Evolutionary conservation across 371 early-diverging fungal genomes (phyloP).

Genomic region (Catenaria anguillulae): DNA sequence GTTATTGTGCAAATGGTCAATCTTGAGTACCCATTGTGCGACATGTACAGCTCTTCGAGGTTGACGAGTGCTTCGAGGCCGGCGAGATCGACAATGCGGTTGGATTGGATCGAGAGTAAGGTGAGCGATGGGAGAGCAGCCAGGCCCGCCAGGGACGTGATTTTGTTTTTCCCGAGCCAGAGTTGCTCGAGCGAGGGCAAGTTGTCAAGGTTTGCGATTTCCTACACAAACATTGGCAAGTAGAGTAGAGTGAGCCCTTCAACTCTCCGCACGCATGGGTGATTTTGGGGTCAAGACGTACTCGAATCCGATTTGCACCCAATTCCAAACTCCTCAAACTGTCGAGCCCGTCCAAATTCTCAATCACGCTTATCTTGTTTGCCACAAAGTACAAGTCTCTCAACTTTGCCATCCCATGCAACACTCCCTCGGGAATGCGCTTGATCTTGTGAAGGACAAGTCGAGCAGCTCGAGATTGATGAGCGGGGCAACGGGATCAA

Average conservation of each 20-base stretch:
- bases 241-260: too few species aligned
- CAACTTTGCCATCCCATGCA: slow-evolving; percentile 40
- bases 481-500: slow-evolving; percentile 48
- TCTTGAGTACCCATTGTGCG: slow-evolving; percentile 65
- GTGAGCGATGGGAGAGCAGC: slow-evolving; percentile 38
- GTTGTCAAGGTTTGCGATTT: slow-evolving; percentile 64
- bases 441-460: slow-evolving; percentile 81
- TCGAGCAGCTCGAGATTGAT: slow-evolving; percentile 55
- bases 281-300: too few species aligned
- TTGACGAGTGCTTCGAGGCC: slow-evolving; percentile 50
- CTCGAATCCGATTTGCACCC: slow-evolving; percentile 85
- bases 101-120: slow-evolving; percentile 64
- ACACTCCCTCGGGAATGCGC: slow-evolving; percentile 32
- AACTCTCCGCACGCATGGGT: too few species aligned
- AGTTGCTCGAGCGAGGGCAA: slow-evolving; percentile 66
- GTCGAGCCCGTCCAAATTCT: slow-evolving; percentile 47
- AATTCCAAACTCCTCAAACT: slow-evolving; percentile 71
- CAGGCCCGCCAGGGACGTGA: slow-evolving; percentile 32
- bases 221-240: too few species aligned
- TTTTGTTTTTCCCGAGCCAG: slow-evolving; percentile 96
- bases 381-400: slow-evolving; percentile 61
- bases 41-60: slow-evolving; percentile 76
- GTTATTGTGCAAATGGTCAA: slow-evolving; percentile 68
- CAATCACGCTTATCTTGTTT: slow-evolving; percentile 64
- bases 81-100: slow-evolving; percentile 57